Conservation (phyloP, 192 early-diverging fungal genomes). For the Coemansia biformis region DNA sequence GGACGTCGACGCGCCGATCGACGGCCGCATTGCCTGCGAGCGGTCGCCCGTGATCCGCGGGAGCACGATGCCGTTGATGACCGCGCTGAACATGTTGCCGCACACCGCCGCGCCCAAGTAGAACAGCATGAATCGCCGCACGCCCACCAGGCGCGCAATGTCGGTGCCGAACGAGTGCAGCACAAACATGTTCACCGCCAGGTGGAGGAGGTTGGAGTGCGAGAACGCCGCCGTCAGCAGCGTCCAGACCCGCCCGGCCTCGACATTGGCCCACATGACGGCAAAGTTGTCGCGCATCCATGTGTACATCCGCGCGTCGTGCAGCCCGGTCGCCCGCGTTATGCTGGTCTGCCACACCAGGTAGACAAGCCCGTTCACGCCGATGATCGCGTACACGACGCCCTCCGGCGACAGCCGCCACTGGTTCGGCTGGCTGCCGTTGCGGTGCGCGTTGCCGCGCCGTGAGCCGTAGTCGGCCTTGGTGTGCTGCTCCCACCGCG, state of each 20-base stretch:
- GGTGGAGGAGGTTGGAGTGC: slow-evolving; percentile 39
- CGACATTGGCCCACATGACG: slow-evolving; percentile 24
- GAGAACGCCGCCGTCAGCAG: slow-evolving; percentile 50
- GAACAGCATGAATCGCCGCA: slow-evolving; percentile 24
- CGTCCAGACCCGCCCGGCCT: slow-evolving; percentile 42
- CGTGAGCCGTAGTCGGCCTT: slow-evolving; percentile 39
- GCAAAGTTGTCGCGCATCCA: slow-evolving; percentile 42
- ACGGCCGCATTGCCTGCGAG: slow-evolving; percentile 9
- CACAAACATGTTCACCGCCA: slow-evolving; percentile 49
- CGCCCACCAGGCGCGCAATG: slow-evolving; percentile 26
- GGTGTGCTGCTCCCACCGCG: slow-evolving; percentile 42
- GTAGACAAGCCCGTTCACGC: slow-evolving; percentile 34
- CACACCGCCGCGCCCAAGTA: slow-evolving; percentile 32
- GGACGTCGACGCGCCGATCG: slow-evolving; percentile 47
- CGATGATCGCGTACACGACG: slow-evolving; percentile 29
- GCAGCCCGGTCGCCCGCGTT: slow-evolving; percentile 8
- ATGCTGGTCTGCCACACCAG: slow-evolving; percentile 29
- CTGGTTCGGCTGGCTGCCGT: not conserved
- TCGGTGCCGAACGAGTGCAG: slow-evolving; percentile 42
- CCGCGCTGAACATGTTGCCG: slow-evolving; percentile 29
- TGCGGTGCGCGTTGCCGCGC: slow-evolving; percentile 34
- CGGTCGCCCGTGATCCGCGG: slow-evolving; percentile 9
- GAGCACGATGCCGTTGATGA: slow-evolving; percentile 20
- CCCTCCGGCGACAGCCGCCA: slow-evolving; percentile 20
- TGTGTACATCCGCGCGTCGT: slow-evolving; percentile 10